phyloP scores from a whole-genome alignment of 805 yeast genomes.

The Nakazawaea ernobii region DNA sequence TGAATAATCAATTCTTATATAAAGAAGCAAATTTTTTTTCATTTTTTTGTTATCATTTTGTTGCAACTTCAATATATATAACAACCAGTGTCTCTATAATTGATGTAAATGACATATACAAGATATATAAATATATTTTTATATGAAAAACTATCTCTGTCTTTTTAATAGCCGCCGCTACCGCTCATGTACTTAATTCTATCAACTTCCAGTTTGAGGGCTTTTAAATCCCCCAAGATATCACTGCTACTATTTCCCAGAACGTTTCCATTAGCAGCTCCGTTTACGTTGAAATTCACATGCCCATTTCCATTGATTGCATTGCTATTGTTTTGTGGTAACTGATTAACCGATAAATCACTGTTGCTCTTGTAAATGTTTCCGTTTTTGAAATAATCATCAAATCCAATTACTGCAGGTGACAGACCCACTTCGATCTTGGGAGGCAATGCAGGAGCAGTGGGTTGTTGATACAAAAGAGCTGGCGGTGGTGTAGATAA shows the following conservation, averaged over 20 bases:
- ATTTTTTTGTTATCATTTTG: no score
- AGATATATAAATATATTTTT: no score
- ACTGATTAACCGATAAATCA: background rate
- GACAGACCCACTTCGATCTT: conserved; percentile 10
- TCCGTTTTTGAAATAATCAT: conserved; percentile 11
- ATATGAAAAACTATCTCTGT: background rate
- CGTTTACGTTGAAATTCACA: no score
- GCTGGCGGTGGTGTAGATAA: conserved; percentile 5
- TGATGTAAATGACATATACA: background rate
- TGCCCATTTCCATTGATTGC: background rate
- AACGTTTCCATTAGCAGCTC: no score
- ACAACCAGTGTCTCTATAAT: background rate
- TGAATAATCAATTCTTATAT: no score
- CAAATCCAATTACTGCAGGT: conserved; percentile 13
- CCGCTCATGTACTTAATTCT: conserved; percentile 42
- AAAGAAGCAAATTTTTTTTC: no score
- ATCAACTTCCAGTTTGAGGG: conserved; percentile 67
- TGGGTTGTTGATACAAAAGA: conserved; percentile 1
- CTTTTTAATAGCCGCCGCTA: background rate
- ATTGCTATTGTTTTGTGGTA: background rate
- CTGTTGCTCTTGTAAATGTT: conserved; percentile 2
- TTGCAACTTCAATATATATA: no score
- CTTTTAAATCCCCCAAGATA: conserved; percentile 58
- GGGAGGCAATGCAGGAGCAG: conserved; percentile 5
- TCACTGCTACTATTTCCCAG: conserved; percentile 21